These are phyloP conservation scores for Alternaria solani DNA, from an alignment of 2,329 filamentous ascomycete genomes.

Conservation along the genomic window DNA sequence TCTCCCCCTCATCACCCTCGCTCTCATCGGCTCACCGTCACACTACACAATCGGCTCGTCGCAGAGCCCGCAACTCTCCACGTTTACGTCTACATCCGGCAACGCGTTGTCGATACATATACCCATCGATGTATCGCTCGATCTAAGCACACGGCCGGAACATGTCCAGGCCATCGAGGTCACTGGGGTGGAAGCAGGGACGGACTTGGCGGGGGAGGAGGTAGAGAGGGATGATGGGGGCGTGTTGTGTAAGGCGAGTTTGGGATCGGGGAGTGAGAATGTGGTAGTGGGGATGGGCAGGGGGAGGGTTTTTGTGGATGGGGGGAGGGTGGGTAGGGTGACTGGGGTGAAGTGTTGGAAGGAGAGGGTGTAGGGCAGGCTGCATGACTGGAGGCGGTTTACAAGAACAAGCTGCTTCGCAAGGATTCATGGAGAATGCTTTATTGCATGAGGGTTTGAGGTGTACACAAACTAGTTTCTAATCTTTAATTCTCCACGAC, in stretches of 20 bases:
- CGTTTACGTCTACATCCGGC: neutral
- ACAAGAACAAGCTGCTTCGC: neutral
- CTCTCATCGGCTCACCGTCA: neutral
- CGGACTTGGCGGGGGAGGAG: neutral
- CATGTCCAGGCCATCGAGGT: conserved; percentile 29
- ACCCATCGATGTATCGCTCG: conserved; percentile 28
- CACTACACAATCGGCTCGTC: neutral
- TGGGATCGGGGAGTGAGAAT: conserved; percentile 13
- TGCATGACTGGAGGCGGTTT: neutral
- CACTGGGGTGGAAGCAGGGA: conserved; percentile 9
- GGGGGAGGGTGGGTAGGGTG: conserved; percentile 21
- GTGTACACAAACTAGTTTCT: neutral
- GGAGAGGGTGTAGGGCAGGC: neutral
- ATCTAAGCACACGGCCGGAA: conserved; percentile 25
- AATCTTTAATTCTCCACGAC: neutral
- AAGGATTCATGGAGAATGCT: too few species aligned
- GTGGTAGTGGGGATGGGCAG: conserved; percentile 18
- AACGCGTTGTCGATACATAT: conserved; percentile 22
- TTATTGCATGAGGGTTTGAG: neutral
- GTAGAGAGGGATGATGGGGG: conserved; percentile 11
- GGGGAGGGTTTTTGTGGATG: conserved; percentile 16
- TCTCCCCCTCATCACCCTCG: neutral
- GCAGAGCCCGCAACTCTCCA: neutral
- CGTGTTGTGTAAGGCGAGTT: conserved; percentile 24
- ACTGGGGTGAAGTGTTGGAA: conserved; percentile 21